These are phyloP conservation scores for Tephrocybe sp. DNA, from an alignment of 768 basidiomycete genomes.

Conservation along the genomic window DNA sequence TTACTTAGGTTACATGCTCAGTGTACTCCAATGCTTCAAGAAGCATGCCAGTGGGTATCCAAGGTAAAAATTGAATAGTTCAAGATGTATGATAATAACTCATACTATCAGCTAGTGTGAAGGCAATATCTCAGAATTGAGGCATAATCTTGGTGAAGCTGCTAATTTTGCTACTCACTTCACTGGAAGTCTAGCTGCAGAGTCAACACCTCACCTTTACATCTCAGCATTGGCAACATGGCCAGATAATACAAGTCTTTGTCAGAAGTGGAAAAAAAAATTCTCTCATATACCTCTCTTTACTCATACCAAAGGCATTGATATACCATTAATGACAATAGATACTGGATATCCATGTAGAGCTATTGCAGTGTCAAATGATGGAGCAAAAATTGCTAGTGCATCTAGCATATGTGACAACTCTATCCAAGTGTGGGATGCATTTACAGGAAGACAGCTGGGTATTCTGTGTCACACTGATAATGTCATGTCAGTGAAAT, in stretches of 20 bases:
- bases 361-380: too few relatives aligned
- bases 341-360: too few relatives aligned
- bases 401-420: too few relatives aligned
- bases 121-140: not conserved
- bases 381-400: too few relatives aligned
- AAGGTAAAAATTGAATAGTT: slow-evolving; percentile 1
- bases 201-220: slow-evolving; percentile 18
- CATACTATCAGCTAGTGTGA: too few relatives aligned
- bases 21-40: slow-evolving; percentile 18
- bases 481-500: too few relatives aligned
- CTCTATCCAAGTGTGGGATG: too few relatives aligned
- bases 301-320: too few relatives aligned
- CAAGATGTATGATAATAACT: not conserved
- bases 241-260: not conserved
- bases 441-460: too few relatives aligned
- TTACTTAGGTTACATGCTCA: slow-evolving; percentile 12
- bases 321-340: too few relatives aligned
- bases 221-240: slow-evolving; percentile 18
- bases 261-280: not conserved
- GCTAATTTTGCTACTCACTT: slow-evolving; percentile 19
- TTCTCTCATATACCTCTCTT: not conserved
- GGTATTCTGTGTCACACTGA: too few relatives aligned
- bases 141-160: slow-evolving; percentile 11
- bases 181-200: slow-evolving; percentile 8
- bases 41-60: slow-evolving; percentile 6